Conservation (phyloP, 108 stramenopile species). For the Stephanodiscus minutulus region DNA sequence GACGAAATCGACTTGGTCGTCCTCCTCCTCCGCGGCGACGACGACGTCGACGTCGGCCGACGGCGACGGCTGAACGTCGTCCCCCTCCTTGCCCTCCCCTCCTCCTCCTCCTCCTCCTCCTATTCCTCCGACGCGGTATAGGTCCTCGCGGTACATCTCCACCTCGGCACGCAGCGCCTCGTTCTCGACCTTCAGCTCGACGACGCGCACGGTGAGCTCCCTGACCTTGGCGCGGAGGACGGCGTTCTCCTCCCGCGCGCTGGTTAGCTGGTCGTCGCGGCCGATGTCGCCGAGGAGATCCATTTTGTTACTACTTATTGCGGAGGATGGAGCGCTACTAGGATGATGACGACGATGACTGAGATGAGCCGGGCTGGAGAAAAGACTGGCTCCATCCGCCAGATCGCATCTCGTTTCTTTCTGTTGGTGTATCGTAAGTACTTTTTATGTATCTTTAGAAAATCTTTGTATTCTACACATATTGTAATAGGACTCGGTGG, state of each 20-base stretch:
- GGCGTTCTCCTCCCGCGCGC: constrained; percentile 76
- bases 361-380: no score
- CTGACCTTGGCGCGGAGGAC: constrained; percentile 76
- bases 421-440: no score
- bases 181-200: constrained; percentile 65
- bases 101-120: neutral
- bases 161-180: constrained; percentile 74
- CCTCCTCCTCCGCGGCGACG: constrained; percentile 17
- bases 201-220: constrained; percentile 55
- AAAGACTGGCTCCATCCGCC: no score
- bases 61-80: no score
- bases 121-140: constrained; percentile 16
- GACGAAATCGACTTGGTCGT: constrained; percentile 63
- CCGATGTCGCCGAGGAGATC: constrained; percentile 85
- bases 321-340: neutral
- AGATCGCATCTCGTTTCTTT: no score
- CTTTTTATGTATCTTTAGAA: no score
- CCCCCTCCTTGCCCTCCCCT: neutral
- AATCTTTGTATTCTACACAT: no score
- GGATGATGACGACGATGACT: no score
- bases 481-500: no score
- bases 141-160: constrained; percentile 76
- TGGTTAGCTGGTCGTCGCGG: constrained; percentile 74
- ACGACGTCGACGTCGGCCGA: constrained; percentile 15
- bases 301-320: constrained; percentile 38